phyloP scores from a whole-genome alignment of 768 basidiomycete species.

The Krasilnikovozyma curviuscula region DNA sequence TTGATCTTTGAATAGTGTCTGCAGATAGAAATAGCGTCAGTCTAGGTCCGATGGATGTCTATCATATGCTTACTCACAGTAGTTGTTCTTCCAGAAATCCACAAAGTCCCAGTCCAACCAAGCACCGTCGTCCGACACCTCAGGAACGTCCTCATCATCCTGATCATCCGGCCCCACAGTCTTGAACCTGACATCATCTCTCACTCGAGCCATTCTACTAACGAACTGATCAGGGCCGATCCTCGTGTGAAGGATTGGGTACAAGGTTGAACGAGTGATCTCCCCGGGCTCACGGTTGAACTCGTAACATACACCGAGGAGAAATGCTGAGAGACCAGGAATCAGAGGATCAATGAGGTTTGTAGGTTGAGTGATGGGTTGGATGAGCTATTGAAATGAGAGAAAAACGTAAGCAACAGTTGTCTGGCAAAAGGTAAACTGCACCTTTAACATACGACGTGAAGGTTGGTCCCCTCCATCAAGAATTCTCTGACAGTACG shows the following conservation, averaged over 20 bases:
- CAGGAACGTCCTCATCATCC: constrained; percentile 30
- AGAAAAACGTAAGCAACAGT: background rate
- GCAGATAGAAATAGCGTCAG: background rate
- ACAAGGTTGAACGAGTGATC: constrained; percentile 81
- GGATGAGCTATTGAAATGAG: constrained; percentile 47
- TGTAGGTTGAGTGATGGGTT: constrained; percentile 76
- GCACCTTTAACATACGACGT: constrained; percentile 44
- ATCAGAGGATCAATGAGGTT: constrained; percentile 71
- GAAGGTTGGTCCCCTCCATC: constrained; percentile 64
- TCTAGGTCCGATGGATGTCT: background rate
- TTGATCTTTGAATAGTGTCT: constrained; percentile 60
- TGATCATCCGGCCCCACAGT: constrained; percentile 66
- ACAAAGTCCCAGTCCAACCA: constrained; percentile 99
- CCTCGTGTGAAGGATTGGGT: constrained; percentile 65
- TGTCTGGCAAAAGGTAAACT: background rate
- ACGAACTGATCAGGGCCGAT: constrained; percentile 76
- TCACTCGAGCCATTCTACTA: constrained; percentile 62
- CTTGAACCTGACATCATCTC: constrained; percentile 87
- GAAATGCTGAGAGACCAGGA: constrained; percentile 74
- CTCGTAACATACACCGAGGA: constrained; percentile 87
- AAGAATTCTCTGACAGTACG: constrained; percentile 71
- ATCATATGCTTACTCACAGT: constrained; percentile 41
- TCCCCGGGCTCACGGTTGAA: constrained; percentile 90
- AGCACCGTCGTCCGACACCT: constrained; percentile 31
- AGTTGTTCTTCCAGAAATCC: constrained; percentile 97